Percentiles rank a stretch among this genome's conserved stretches.
phyloP scores from a whole-genome alignment of 345 rosid genomes.

The Kernera saxatilis region DNA sequence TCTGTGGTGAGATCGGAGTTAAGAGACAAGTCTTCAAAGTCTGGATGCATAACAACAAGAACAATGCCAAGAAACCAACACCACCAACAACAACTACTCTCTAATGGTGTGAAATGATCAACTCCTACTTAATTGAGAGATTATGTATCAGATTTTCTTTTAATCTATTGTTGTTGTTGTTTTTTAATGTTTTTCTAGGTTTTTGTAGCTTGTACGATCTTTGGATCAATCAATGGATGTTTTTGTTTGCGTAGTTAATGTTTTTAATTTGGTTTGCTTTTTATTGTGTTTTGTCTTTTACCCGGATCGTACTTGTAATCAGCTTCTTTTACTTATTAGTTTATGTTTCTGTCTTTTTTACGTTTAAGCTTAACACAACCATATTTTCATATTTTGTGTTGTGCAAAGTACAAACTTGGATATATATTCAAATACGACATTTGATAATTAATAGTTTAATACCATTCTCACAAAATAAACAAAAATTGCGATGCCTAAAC shows the following conservation, averaged over 20 bases:
- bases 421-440: not conserved
- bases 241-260: slow-evolving; percentile 25
- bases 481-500: not conserved
- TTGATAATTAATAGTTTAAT: not conserved
- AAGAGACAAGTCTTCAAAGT: slow-evolving; percentile 74
- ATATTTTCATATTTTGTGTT: not conserved
- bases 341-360: slow-evolving; percentile 23
- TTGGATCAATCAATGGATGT: slow-evolving; percentile 36
- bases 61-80: slow-evolving; percentile 45
- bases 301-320: slow-evolving; percentile 17
- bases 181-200: slow-evolving; percentile 20
- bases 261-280: slow-evolving; percentile 13
- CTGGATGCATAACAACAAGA: slow-evolving; percentile 92
- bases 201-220: slow-evolving; percentile 33
- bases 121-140: slow-evolving; percentile 1
- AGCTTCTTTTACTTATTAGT: slow-evolving; percentile 18
- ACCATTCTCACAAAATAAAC: not conserved
- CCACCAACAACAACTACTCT: not conserved
- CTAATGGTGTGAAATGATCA: not conserved
- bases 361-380: slow-evolving; percentile 13
- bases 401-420: slow-evolving; percentile 14
- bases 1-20: slow-evolving; percentile 62
- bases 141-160: slow-evolving; percentile 15
- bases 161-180: slow-evolving; percentile 1
- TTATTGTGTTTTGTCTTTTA: slow-evolving; percentile 7